These are phyloP conservation scores for Liquidambar formosana DNA, from an alignment of 164 flowering plant species.

Conservation along the genomic window DNA sequence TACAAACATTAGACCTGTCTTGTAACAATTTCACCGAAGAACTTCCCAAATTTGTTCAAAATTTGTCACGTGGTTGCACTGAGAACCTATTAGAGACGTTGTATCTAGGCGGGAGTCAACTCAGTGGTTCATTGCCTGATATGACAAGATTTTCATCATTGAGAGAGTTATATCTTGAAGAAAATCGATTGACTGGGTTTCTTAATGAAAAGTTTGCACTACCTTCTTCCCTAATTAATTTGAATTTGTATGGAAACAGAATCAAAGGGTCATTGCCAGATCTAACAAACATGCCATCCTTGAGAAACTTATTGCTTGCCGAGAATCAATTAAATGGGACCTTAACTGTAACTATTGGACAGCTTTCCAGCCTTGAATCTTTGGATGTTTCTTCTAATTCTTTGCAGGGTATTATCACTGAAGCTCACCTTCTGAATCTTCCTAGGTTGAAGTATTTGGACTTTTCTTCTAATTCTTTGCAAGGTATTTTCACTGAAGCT, in stretches of 20 bases:
- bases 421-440: constrained; percentile 27
- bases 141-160: constrained; percentile 14
- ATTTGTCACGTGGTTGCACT: neutral
- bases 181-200: constrained; percentile 12
- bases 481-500: too few relatives aligned
- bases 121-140: constrained; percentile 23
- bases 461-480: too few relatives aligned
- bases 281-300: neutral
- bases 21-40: constrained; percentile 2
- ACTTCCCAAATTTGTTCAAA: neutral
- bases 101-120: neutral
- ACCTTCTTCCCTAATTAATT: neutral
- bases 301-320: neutral
- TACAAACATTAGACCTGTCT: neutral
- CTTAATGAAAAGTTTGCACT: neutral
- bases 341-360: constrained; percentile 7
- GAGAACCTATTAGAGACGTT: neutral
- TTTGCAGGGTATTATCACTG: constrained; percentile 23
- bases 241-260: neutral
- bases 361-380: constrained; percentile 15
- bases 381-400: constrained; percentile 20
- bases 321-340: constrained; percentile 3
- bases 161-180: neutral
- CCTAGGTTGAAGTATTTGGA: constrained; percentile 7
- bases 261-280: constrained; percentile 9